Conservation (phyloP, 2,329 filamentous ascomycete genomes). For the Corniculantispora saksenae region DNA sequence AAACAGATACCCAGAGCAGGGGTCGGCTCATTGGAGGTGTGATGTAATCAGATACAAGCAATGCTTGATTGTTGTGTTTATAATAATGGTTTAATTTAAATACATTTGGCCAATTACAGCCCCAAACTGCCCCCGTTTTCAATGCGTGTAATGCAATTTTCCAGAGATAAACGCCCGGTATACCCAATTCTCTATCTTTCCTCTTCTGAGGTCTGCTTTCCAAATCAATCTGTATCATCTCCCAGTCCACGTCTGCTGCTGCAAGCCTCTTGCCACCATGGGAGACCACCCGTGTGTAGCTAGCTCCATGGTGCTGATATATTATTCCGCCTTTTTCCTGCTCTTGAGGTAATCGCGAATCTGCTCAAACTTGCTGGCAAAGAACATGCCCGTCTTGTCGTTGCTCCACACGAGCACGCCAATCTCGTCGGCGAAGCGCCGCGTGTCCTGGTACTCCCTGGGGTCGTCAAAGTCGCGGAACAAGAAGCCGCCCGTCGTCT, state of each 20-base stretch:
- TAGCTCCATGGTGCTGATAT: not conserved
- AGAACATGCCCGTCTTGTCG: slow-evolving; percentile 79
- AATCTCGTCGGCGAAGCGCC: slow-evolving; percentile 82
- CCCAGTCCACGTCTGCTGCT: not conserved
- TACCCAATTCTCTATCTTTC: not conserved
- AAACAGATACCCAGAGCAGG: not conserved
- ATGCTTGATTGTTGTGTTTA: slow-evolving; percentile 13
- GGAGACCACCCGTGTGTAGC: not conserved
- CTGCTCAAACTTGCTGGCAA: slow-evolving; percentile 88
- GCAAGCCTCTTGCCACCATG: not conserved
- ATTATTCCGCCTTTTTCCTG: slow-evolving; percentile 52
- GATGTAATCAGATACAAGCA: slow-evolving; percentile 11
- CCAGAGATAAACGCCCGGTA: not conserved
- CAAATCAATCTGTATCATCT: not conserved
- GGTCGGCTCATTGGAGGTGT: not conserved
- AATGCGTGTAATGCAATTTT: not conserved
- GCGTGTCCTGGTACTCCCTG: slow-evolving; percentile 69
- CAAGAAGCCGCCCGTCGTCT: slow-evolving; percentile 77
- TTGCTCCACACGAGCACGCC: slow-evolving; percentile 89
- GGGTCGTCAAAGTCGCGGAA: slow-evolving; percentile 82
- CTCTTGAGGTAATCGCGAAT: slow-evolving; percentile 77
- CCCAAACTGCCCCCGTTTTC: not conserved
- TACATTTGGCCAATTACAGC: slow-evolving; percentile 3
- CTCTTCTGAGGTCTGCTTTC: not conserved
- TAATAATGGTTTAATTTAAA: slow-evolving; percentile 14